Conservation (phyloP, 2,329 filamentous ascomycete genomes). For the Juglanconis oblonga region DNA sequence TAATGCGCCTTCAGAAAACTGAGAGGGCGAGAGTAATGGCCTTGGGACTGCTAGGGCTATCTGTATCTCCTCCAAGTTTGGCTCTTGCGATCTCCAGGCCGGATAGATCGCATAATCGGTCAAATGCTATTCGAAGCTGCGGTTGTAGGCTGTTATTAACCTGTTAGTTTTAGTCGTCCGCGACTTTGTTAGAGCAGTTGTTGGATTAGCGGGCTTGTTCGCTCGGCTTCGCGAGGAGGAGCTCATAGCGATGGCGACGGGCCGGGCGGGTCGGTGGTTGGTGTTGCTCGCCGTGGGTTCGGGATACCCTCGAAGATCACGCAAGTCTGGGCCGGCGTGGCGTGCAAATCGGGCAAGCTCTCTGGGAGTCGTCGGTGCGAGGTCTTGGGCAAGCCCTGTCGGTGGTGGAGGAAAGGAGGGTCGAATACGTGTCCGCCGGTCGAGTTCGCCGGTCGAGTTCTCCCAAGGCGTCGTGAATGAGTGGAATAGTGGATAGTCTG, state of each 20-base stretch:
- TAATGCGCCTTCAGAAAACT: slow-evolving; percentile 29
- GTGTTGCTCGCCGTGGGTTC: background rate
- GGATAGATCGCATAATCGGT: slow-evolving; percentile 32
- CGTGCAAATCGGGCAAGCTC: slow-evolving; percentile 22
- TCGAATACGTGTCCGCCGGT: background rate
- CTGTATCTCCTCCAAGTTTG: slow-evolving; percentile 31
- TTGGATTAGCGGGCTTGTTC: slow-evolving; percentile 20
- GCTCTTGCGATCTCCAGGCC: slow-evolving; percentile 24
- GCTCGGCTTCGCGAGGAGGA: slow-evolving; percentile 17
- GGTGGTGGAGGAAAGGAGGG: background rate
- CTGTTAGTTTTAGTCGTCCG: slow-evolving; percentile 22
- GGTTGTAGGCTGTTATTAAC: slow-evolving; percentile 27
- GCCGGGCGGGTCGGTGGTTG: background rate
- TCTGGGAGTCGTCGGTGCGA: too few species aligned
- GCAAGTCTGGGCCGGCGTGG: slow-evolving; percentile 24
- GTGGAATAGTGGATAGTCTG: slow-evolving; percentile 9
- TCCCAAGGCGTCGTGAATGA: slow-evolving; percentile 11
- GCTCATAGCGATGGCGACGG: slow-evolving; percentile 11
- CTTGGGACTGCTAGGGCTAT: slow-evolving; percentile 25
- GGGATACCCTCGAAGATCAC: slow-evolving; percentile 21
- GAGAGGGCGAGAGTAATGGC: slow-evolving; percentile 34
- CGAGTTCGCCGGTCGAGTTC: slow-evolving; percentile 1
- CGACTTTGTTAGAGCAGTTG: background rate
- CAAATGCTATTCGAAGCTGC: slow-evolving; percentile 34
- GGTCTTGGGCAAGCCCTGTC: too few species aligned